Percentiles rank a stretch among this genome's conserved stretches.
These are phyloP conservation scores for Talaromyces sp. DNA, from an alignment of 2,329 filamentous ascomycete genomes.

Conservation along the genomic window DNA sequence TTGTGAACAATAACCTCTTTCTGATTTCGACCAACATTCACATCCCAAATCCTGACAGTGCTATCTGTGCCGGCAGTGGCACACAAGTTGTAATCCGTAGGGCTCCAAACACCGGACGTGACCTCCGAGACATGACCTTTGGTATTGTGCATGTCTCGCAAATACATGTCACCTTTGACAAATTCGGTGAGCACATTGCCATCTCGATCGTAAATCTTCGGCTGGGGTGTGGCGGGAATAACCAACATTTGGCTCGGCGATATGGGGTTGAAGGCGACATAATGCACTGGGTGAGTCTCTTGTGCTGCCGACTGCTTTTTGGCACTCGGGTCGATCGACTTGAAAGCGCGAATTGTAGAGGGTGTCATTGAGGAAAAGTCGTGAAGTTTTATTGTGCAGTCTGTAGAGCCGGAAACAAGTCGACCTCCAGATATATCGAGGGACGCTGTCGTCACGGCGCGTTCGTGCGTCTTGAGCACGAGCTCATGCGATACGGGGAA, in stretches of 20 bases:
- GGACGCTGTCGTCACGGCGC: constrained; percentile 75
- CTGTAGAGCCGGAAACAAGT: constrained; percentile 82
- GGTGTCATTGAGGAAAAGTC: constrained; percentile 96
- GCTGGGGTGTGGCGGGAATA: constrained; percentile 81
- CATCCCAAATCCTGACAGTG: constrained; percentile 92
- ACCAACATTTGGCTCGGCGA: constrained; percentile 78
- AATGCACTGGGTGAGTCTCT: constrained; percentile 84
- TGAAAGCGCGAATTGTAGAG: constrained; percentile 89
- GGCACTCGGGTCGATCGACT: constrained; percentile 78
- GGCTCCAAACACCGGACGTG: constrained; percentile 85
- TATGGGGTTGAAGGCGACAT: constrained; percentile 77
- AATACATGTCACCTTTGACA: constrained; percentile 96
- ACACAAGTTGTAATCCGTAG: constrained; percentile 74
- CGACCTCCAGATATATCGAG: constrained; percentile 80
- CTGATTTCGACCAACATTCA: constrained; percentile 83
- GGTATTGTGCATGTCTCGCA: constrained; percentile 94
- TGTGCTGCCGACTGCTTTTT: constrained; percentile 64
- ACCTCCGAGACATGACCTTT: constrained; percentile 94
- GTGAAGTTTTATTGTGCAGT: constrained; percentile 87
- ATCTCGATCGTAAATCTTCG: constrained; percentile 82
- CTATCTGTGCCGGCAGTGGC: constrained; percentile 92
- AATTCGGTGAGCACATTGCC: constrained; percentile 82
- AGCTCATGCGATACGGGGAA: constrained; percentile 92
- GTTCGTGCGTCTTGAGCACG: constrained; percentile 84
- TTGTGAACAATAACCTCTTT: constrained; percentile 96